These are phyloP conservation scores for Cladosporium sp. DNA, from an alignment of 2,329 filamentous ascomycete species.

Conservation along the genomic window DNA sequence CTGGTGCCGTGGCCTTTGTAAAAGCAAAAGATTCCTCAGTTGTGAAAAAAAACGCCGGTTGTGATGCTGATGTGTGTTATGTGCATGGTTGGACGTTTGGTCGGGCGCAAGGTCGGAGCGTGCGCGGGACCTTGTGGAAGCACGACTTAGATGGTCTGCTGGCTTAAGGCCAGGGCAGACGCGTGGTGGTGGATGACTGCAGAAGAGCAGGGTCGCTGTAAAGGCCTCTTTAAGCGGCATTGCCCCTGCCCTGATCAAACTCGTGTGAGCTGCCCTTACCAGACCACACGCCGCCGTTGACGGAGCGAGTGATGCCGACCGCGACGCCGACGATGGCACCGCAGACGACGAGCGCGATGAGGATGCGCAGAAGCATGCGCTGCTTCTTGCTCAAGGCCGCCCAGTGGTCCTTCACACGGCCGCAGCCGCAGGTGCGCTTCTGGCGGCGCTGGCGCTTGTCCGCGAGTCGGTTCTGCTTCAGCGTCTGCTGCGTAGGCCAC, in stretches of 20 bases:
- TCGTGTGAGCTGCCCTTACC: constrained; percentile 8
- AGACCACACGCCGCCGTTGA: constrained; percentile 32
- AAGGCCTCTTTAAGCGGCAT: background rate
- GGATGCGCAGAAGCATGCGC: constrained; percentile 37
- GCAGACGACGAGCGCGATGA: constrained; percentile 38
- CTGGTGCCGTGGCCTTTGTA: no score
- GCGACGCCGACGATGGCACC: constrained; percentile 43
- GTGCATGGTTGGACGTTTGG: no score
- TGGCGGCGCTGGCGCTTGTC: constrained; percentile 29
- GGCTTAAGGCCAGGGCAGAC: no score
- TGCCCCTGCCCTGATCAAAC: constrained; percentile 1
- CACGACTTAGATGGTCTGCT: no score
- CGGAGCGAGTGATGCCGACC: constrained; percentile 44
- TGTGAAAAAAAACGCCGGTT: no score
- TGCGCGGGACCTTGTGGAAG: no score
- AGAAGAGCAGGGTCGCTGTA: no score
- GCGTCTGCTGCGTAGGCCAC: constrained; percentile 45
- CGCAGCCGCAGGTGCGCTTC: constrained; percentile 32
- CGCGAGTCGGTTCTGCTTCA: constrained; percentile 36
- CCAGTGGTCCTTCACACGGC: constrained; percentile 31
- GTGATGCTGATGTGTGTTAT: no score
- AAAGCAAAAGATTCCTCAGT: no score
- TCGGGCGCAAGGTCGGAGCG: no score
- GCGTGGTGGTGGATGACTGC: no score
- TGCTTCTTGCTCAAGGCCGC: constrained; percentile 37